These are phyloP conservation scores for Neurospora terricola DNA, from an alignment of 495 filamentous ascomycete species.

Conservation along the genomic window DNA sequence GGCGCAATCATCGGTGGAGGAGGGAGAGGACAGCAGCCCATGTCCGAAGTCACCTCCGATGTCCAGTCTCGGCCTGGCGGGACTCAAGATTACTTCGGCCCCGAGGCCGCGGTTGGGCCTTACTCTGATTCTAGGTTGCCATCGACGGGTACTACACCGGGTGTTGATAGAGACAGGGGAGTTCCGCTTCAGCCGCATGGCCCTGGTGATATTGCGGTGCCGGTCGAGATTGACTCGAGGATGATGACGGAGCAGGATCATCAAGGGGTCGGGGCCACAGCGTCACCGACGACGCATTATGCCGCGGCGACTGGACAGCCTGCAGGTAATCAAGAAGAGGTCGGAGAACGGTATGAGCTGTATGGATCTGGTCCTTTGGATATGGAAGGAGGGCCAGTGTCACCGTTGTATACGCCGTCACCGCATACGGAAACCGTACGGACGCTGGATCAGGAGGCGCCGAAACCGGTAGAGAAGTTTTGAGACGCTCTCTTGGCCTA, in stretches of 20 bases:
- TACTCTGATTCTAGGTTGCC: conserved; percentile 18
- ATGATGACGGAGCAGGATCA: conserved; percentile 8
- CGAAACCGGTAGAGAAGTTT: not conserved
- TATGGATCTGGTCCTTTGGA: conserved; percentile 12
- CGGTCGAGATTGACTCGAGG: conserved; percentile 26
- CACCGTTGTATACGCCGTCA: not conserved
- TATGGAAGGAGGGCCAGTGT: not conserved
- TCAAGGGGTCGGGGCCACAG: conserved; percentile 16
- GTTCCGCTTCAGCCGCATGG: conserved; percentile 20
- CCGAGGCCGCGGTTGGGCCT: conserved; percentile 23
- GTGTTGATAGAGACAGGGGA: conserved; percentile 4
- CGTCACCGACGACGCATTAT: conserved; percentile 22
- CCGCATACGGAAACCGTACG: not conserved
- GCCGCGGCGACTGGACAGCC: not conserved
- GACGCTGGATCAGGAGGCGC: not conserved
- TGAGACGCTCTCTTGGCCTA: not conserved
- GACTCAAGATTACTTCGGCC: conserved; percentile 24
- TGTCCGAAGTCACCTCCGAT: conserved; percentile 20
- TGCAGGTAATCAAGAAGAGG: not conserved
- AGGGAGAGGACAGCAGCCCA: conserved; percentile 5
- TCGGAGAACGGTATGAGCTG: conserved; percentile 15
- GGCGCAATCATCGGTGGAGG: conserved; percentile 2
- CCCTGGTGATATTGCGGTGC: conserved; percentile 22
- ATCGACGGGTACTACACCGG: conserved; percentile 11
- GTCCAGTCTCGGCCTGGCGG: conserved; percentile 15